Evolutionary conservation across 345 rosid species (phyloP), one percentile per base, ranked within the genome.

Genomic region (Eucalyptus pumila): DNA sequence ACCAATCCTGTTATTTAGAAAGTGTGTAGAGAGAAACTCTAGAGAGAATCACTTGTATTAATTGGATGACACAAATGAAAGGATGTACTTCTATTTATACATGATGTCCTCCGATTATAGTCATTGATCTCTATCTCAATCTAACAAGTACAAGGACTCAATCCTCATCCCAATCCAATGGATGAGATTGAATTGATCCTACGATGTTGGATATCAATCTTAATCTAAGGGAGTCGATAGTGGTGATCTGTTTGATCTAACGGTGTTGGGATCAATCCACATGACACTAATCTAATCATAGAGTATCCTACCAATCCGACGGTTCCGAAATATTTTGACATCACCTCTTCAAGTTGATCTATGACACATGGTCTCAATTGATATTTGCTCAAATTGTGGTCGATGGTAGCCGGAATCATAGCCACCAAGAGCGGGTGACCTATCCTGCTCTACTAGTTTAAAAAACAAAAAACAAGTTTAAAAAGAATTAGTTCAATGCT

Each of bases 261-360:
- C n/a, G n/a, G n/a, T 58, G 65, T 58, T 58, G 65, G 65, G 65
- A 26, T 58, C 14, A 58, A 58, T 58, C n/a, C n/a, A 58, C n/a
- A 2, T 11, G 30, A 58, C 14, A 58, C 5, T 58, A 1, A 26
- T 26, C n/a, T 26, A 58, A 58, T 3, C 0, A 27, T 58, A 58
- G 10, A 58, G 65, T 5, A 26, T 58, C 1, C n/a, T 10, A 26
- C n/a, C 0, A 7, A 11, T 58, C 14, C 0, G 0, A 58, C 0
- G 7, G 3, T 58, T 58, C 8, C 4, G 7, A 58, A 12, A 27
- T 27, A 58, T n/a, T 58, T 26, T 26, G n/a, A 12, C 14, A 0
- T 58, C n/a, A 5, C n/a, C 14, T 26, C n/a, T 58, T 58, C 0
- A 1, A n/a, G n/a, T 58, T 26, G n/a, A 58, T 26, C 7, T 6